These are phyloP conservation scores for Cercophora samala DNA, from an alignment of 495 filamentous ascomycete species.

Conservation along the genomic window DNA sequence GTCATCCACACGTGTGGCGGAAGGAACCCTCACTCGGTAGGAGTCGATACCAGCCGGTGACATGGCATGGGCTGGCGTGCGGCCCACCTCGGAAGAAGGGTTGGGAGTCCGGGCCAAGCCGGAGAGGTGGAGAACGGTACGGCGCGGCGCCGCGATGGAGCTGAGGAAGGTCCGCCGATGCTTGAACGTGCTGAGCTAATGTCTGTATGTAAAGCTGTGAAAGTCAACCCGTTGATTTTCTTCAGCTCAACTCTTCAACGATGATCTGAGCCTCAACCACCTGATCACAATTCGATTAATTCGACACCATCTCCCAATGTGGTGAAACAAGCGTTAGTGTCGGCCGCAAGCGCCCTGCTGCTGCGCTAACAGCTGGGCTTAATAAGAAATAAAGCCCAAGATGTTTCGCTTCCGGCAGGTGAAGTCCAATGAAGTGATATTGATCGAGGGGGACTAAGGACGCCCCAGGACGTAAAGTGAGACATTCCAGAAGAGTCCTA, in stretches of 20 bases:
- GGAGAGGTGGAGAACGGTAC: neutral
- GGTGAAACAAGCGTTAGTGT: slow-evolving; percentile 5
- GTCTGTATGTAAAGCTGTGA: no score
- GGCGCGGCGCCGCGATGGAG: neutral
- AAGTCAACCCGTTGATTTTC: no score
- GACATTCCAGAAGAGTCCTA: slow-evolving; percentile 3
- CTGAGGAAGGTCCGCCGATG: neutral
- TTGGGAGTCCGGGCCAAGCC: neutral
- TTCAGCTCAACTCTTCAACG: no score
- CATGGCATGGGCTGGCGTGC: no score
- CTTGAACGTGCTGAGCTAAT: neutral
- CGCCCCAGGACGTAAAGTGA: neutral
- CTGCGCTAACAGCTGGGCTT: slow-evolving; percentile 5
- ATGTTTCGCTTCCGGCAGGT: slow-evolving; percentile 3
- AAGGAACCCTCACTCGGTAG: no score
- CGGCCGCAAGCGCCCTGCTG: neutral
- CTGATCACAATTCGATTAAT: no score
- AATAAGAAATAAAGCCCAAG: neutral
- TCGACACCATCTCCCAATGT: neutral
- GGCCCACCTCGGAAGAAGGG: neutral
- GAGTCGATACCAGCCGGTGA: no score
- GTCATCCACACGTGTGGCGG: neutral
- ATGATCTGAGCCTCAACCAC: no score
- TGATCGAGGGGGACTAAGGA: neutral
- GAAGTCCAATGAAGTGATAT: neutral